phyloP scores from a whole-genome alignment of 257 asterid species.

The Scutellaria baicalensis region DNA sequence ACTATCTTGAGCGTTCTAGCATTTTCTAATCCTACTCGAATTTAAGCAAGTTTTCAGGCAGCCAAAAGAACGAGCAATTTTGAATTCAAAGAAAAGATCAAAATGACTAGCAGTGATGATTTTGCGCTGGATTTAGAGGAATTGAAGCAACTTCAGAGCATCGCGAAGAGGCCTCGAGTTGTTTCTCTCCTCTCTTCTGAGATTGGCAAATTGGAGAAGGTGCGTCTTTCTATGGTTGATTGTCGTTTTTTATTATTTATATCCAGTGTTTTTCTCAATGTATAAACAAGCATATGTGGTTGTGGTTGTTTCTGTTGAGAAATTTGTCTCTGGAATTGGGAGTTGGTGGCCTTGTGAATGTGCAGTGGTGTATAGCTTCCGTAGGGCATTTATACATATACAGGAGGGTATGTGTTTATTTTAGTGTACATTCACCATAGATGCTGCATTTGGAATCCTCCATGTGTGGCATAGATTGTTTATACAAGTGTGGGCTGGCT shows the following conservation, averaged over 20 bases:
- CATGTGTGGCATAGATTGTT: too few species aligned
- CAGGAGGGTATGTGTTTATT: too few species aligned
- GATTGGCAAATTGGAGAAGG: conserved; percentile 66
- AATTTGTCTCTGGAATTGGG: background rate
- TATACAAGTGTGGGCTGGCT: too few species aligned
- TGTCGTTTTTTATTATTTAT: background rate
- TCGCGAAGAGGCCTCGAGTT: conserved; percentile 78
- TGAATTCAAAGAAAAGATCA: background rate
- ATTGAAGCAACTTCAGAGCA: conserved; percentile 62
- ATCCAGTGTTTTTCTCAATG: background rate
- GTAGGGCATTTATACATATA: too few species aligned
- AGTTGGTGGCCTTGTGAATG: background rate
- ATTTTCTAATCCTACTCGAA: background rate
- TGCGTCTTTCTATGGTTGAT: background rate
- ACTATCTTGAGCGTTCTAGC: conserved; percentile 7
- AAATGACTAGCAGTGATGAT: conserved; percentile 43
- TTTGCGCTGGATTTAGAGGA: conserved; percentile 71
- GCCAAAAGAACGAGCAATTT: background rate
- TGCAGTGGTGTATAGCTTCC: too few species aligned
- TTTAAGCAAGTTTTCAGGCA: background rate
- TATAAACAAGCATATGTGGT: background rate
- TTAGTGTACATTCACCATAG: too few species aligned
- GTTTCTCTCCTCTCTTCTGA: conserved; percentile 65
- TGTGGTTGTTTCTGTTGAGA: background rate
- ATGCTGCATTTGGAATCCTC: too few species aligned